phyloP scores from a whole-genome alignment of 192 early-diverging fungal genomes.

The Diversispora epigaea region DNA sequence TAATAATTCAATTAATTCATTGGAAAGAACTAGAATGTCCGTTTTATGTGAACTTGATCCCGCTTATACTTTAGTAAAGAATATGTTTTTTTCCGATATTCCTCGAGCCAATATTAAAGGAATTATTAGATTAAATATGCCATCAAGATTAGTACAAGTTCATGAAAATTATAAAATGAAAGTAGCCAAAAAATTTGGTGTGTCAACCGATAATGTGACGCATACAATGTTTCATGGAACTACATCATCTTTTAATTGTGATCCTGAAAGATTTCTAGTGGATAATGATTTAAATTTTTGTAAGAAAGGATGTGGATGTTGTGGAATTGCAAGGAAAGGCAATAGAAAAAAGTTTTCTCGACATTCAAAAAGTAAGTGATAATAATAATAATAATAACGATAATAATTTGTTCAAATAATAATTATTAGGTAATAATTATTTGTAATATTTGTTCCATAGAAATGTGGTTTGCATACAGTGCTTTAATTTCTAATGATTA shows the following conservation, averaged over 20 bases:
- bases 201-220: background rate
- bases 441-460: background rate
- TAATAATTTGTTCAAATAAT: too few relatives aligned
- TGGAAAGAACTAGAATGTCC: background rate
- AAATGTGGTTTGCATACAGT: conserved; percentile 22
- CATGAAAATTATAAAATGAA: conserved; percentile 14
- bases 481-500: conserved; percentile 14
- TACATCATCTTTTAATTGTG: background rate
- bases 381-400: background rate
- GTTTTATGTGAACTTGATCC: background rate
- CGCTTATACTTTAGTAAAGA: background rate
- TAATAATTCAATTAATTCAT: too few relatives aligned
- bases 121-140: conserved; percentile 14
- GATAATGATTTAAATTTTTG: background rate
- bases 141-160: background rate
- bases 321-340: background rate
- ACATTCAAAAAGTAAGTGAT: conserved; percentile 18
- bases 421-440: background rate
- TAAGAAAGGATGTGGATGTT: conserved; percentile 21
- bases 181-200: background rate
- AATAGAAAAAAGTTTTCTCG: conserved; percentile 13
- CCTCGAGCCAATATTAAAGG: background rate
- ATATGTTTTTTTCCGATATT: background rate
- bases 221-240: conserved; percentile 19
- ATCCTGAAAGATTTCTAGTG: conserved; percentile 9